A percentile compares a stretch with the other conserved stretches of the same genome.
Conservation (phyloP, 2,329 filamentous ascomycete genomes). For the Zopfia rhizophila region DNA sequence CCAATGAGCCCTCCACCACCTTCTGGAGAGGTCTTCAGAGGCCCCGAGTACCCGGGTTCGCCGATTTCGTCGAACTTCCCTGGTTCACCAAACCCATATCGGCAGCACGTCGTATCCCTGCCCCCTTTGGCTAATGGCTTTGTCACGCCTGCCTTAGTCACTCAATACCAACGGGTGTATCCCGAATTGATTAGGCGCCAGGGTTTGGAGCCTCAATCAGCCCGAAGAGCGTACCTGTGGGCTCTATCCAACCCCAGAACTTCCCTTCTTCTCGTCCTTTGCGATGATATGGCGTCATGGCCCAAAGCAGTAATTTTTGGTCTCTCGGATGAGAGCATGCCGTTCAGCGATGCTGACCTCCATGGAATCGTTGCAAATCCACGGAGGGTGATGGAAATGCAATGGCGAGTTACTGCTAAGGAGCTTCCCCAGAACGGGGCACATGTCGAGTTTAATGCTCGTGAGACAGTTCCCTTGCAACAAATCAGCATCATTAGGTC, state of each 20-base stretch:
- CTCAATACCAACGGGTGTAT: slow-evolving; percentile 50
- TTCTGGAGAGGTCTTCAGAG: slow-evolving; percentile 41
- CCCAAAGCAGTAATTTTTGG: slow-evolving; percentile 50
- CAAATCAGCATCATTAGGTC: slow-evolving; percentile 43
- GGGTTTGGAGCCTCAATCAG: slow-evolving; percentile 45
- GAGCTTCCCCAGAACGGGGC: slow-evolving; percentile 49
- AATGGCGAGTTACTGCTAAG: slow-evolving; percentile 54
- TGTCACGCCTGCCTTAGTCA: slow-evolving; percentile 47
- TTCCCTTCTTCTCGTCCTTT: slow-evolving; percentile 50
- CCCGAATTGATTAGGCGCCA: slow-evolving; percentile 48
- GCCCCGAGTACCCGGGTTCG: slow-evolving; percentile 41
- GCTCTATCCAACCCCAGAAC: slow-evolving; percentile 51
- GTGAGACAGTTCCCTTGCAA: slow-evolving; percentile 50
- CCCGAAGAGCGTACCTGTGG: slow-evolving; percentile 54
- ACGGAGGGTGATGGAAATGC: slow-evolving; percentile 50
- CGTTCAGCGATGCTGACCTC: slow-evolving; percentile 49
- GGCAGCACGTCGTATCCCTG: slow-evolving; percentile 31
- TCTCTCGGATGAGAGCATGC: slow-evolving; percentile 50
- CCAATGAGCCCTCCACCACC: slow-evolving; percentile 44
- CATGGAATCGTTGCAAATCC: slow-evolving; percentile 51
- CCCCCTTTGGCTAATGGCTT: slow-evolving; percentile 48
- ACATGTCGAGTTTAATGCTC: slow-evolving; percentile 49
- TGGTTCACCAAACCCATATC: slow-evolving; percentile 49
- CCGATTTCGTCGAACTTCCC: slow-evolving; percentile 34
- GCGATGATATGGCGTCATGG: slow-evolving; percentile 53